Evolutionary conservation across 345 rosid species (phyloP).

Genomic region (Mercurialis annua): DNA sequence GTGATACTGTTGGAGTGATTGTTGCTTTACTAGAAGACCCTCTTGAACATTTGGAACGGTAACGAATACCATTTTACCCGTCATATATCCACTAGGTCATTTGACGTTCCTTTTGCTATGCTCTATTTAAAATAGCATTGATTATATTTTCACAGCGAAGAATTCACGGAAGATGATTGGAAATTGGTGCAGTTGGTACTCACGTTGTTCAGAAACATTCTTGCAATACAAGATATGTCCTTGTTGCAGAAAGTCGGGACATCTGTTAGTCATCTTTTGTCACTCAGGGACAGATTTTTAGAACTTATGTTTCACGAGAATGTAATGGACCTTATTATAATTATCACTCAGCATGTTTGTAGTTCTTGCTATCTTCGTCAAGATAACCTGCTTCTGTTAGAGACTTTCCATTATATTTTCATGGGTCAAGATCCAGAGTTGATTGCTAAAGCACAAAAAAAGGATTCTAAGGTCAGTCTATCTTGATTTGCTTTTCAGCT

Average conservation of each 20-base stretch:
- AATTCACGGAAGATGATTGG: constrained; percentile 91
- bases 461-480: constrained; percentile 40
- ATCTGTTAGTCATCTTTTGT: constrained; percentile 55
- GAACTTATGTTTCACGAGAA: constrained; percentile 74
- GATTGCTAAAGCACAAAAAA: constrained; percentile 48
- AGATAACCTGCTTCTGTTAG: constrained; percentile 79
- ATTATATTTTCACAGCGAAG: constrained; percentile 53
- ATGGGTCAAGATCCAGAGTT: constrained; percentile 74
- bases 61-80: constrained; percentile 4
- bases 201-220: constrained; percentile 75
- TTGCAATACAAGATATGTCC: constrained; percentile 78
- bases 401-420: constrained; percentile 66
- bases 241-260: constrained; percentile 65
- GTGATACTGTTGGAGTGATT: constrained; percentile 61
- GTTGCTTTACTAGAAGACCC: constrained; percentile 79
- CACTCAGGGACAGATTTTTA: constrained; percentile 75
- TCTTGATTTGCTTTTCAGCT: constrained; percentile 7
- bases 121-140: not conserved
- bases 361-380: constrained; percentile 61
- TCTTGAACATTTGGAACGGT: constrained; percentile 76
- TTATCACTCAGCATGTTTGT: constrained; percentile 62
- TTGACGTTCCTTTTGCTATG: not conserved
- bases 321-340: constrained; percentile 70
- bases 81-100: not conserved
- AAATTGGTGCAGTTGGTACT: constrained; percentile 87